A percentile compares a stretch with the other conserved stretches of the same genome.
phyloP scores from a whole-genome alignment of 192 early-diverging fungal genomes.

The Cladochytrium replicatum region DNA sequence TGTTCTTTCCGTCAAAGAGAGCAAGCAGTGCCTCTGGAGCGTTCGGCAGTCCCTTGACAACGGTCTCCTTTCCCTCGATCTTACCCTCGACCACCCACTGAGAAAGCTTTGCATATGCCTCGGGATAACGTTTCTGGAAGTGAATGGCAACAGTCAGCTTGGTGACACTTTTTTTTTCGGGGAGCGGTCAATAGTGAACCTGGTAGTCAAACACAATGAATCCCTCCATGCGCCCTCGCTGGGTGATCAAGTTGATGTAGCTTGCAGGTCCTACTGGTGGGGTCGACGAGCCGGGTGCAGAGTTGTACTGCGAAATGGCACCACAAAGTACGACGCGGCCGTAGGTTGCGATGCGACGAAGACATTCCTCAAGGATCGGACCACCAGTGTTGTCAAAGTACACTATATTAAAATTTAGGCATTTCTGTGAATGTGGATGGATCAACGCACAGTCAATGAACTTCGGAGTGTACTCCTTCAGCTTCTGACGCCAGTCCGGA shows the following conservation, averaged over 20 bases:
- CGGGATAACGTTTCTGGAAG: conserved; percentile 20
- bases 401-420: too few species aligned
- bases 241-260: conserved; percentile 38
- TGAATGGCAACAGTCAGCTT: too few species aligned
- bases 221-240: conserved; percentile 53
- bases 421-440: too few species aligned
- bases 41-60: conserved; percentile 56
- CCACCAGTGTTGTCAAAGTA: conserved; percentile 84
- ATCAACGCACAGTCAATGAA: conserved; percentile 83
- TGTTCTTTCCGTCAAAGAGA: conserved; percentile 33
- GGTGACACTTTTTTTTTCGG: background rate
- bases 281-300: conserved; percentile 36
- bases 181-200: background rate
- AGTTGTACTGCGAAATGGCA: conserved; percentile 63
- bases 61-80: conserved; percentile 45
- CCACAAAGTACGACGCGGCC: too few species aligned
- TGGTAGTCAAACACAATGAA: conserved; percentile 50
- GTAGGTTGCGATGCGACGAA: conserved; percentile 51
- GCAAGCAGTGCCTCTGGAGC: conserved; percentile 40
- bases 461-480: conserved; percentile 55
- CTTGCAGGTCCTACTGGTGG: conserved; percentile 46
- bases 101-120: conserved; percentile 40
- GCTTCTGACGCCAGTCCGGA: conserved; percentile 30
- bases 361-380: conserved; percentile 61
- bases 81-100: conserved; percentile 48